These are phyloP conservation scores for Penicillium simplicissimum DNA, from an alignment of 495 filamentous ascomycete genomes.

Conservation along the genomic window DNA sequence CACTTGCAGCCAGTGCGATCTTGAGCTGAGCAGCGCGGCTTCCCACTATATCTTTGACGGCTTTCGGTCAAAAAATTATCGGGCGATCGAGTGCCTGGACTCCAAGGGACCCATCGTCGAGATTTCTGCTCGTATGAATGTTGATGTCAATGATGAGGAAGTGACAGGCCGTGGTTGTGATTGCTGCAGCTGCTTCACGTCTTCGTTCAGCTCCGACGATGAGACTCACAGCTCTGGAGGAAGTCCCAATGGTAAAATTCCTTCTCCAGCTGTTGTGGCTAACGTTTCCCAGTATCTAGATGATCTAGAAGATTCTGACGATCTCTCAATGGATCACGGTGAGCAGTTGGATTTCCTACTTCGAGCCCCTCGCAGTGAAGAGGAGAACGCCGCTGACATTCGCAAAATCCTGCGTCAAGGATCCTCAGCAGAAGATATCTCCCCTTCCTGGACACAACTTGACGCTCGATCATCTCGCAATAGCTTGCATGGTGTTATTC, in stretches of 20 bases:
- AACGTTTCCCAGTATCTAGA: background rate
- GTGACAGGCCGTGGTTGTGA: background rate
- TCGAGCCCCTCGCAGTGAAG: background rate
- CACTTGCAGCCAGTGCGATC: slow-evolving; percentile 19
- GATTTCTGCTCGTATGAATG: slow-evolving; percentile 17
- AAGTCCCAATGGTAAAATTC: background rate
- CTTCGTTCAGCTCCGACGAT: background rate
- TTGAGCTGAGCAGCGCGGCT: slow-evolving; percentile 3
- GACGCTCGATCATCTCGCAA: background rate
- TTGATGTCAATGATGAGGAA: slow-evolving; percentile 1
- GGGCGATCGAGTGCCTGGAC: slow-evolving; percentile 10
- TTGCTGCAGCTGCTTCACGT: background rate
- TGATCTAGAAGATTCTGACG: too few species aligned
- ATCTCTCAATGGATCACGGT: background rate
- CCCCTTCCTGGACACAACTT: background rate
- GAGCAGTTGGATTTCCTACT: background rate
- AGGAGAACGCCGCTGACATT: background rate
- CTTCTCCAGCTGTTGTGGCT: background rate
- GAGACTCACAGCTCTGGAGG: background rate
- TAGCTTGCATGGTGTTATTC: background rate
- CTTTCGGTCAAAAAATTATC: background rate
- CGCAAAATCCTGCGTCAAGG: background rate
- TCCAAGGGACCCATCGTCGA: slow-evolving; percentile 3
- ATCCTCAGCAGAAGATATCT: background rate
- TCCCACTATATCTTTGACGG: background rate